Evolutionary conservation across 2,329 filamentous ascomycete genomes (phyloP).

Genomic region (Scorias spongiosa): DNA sequence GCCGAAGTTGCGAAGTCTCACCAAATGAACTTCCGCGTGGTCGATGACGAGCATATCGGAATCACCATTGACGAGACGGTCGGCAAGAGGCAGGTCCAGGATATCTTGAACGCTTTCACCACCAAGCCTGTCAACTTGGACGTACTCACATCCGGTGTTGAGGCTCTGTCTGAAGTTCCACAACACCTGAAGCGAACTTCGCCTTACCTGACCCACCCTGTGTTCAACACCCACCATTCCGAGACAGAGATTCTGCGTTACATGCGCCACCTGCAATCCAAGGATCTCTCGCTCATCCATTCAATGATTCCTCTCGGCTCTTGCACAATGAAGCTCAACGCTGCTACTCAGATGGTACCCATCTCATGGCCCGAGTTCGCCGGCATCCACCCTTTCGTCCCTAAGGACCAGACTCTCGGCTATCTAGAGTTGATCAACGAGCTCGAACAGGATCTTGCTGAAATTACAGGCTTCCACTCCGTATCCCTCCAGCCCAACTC

Average conservation of each 20-base stretch:
- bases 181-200: slow-evolving; percentile 53
- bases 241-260: slow-evolving; percentile 91
- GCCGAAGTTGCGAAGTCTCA: slow-evolving; percentile 34
- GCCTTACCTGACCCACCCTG: slow-evolving; percentile 68
- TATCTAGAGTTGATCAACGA: slow-evolving; percentile 56
- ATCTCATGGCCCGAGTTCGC: slow-evolving; percentile 63
- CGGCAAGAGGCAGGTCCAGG: slow-evolving; percentile 38
- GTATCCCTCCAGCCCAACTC: slow-evolving; percentile 90
- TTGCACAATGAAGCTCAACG: slow-evolving; percentile 97
- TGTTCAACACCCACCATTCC: slow-evolving; percentile 90
- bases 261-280: slow-evolving; percentile 83
- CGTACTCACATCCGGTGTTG: slow-evolving; percentile 16
- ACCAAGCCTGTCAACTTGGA: slow-evolving; percentile 25
- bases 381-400: slow-evolving; percentile 68
- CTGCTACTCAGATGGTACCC: slow-evolving; percentile 82
- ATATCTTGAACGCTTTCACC: slow-evolving; percentile 43
- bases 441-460: slow-evolving; percentile 59
- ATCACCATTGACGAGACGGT: slow-evolving; percentile 70
- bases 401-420: slow-evolving; percentile 46
- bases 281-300: slow-evolving; percentile 84
- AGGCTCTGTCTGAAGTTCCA: slow-evolving; percentile 31
- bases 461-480: slow-evolving; percentile 81
- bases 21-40: slow-evolving; percentile 46
- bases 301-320: slow-evolving; percentile 97
- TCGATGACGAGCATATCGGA: slow-evolving; percentile 46